Evolutionary conservation across 371 early-diverging fungal species (phyloP).

Genomic region (Syncephalastrum sp.): DNA sequence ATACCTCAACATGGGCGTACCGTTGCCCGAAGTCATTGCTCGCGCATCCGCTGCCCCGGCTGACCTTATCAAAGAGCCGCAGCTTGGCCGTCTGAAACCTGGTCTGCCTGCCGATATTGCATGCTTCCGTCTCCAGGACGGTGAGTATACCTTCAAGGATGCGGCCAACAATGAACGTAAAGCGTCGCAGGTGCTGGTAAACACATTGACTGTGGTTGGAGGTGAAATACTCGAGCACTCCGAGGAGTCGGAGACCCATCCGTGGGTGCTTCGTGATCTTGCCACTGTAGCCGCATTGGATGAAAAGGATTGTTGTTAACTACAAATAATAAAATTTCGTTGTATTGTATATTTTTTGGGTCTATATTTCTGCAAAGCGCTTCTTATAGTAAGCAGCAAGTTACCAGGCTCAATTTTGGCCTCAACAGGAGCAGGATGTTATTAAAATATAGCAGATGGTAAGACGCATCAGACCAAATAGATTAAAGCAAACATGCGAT

Average conservation of each 20-base stretch:
- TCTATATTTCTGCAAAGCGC: too few species aligned
- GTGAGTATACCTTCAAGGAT: conserved; percentile 15
- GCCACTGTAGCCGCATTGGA: conserved; percentile 9
- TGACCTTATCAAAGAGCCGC: conserved; percentile 8
- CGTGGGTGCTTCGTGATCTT: conserved; percentile 17
- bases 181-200: conserved; percentile 7
- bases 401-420: too few species aligned
- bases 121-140: conserved; percentile 18
- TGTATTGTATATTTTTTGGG: too few species aligned
- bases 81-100: conserved; percentile 17
- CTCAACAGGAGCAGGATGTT: too few species aligned
- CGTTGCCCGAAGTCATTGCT: conserved; percentile 12
- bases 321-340: too few species aligned
- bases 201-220: conserved; percentile 12
- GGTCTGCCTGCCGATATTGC: conserved; percentile 27
- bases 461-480: too few species aligned
- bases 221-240: conserved; percentile 4
- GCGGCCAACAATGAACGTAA: conserved; percentile 10
- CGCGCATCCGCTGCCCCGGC: conserved; percentile 20
- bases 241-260: conserved; percentile 11
- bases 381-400: too few species aligned
- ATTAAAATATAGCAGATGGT: too few species aligned
- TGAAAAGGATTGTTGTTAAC: conserved; percentile 3
- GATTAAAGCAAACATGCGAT: too few species aligned
- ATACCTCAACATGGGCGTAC: conserved; percentile 18